Base-by-base conservation (phyloP, 805 yeast species). In the Jamesozyma spencerorum region DNA sequence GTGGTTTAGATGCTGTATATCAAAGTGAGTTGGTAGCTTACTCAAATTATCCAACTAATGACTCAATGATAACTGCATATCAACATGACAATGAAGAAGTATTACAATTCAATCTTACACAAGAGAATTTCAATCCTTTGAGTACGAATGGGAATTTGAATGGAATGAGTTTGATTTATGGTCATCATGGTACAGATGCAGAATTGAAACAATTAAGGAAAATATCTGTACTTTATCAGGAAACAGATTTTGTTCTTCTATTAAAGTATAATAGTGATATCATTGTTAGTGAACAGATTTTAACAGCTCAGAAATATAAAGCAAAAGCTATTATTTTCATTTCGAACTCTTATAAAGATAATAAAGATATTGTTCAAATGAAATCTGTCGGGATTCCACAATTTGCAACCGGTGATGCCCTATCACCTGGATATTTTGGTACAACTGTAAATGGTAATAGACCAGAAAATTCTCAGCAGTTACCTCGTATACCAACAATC, bases 401-500 rank as follows among this genome's bases (percentile, higher is more conserved):
- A 41, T 62, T 61, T 40, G 72, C 74, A 37, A 75, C 87, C 1
- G 96, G 97, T 2, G 92, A 87, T 57, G 72, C 85, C 3, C 57
- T 83, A 20, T 70, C 81, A 4, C 94, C 94, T 0, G 94, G 90
- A 2, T 75, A 80, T 76, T 26, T 34, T 19, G 39, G 44, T 37
- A 68, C 80, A 0, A 43, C 33, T 26, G 67, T 81, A 0, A 65
- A 64, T n/a, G 65, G 67, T 42, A 51, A 64, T 14, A 60, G 58
- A 3, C 65, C 77, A 64, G 59, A 66, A 6, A 62, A 70, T 14
- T 72, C 81, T 0, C 54, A 54, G 4, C 63, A 74, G 28, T 65
- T 82, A 3, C 81, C 92, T 1, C 70, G 76, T 18, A 74, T 88
- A 3, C 94, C 95, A 1, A 71, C 81, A 8, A 65, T 84, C 0